Evolutionary conservation across 306 rosid species (phyloP), one percentile per base, ranked within the genome.

Genomic region (Cucumis sativus): DNA sequence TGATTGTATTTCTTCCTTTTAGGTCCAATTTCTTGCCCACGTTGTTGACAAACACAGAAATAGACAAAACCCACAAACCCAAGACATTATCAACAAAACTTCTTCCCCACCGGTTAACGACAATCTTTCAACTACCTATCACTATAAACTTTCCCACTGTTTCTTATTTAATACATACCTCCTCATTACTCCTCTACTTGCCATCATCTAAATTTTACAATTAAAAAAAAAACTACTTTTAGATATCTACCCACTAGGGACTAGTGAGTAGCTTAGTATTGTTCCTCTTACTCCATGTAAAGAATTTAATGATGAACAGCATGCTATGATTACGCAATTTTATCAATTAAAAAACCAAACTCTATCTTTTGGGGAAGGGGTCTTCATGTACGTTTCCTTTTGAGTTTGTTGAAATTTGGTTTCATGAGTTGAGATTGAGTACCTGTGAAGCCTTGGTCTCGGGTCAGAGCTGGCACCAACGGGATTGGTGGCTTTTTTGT

Each of bases 341-440:
- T 13, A 4, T 49, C 55, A 1, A 51, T 51, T 17, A 52, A 52
- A 52, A 52, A 15, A 49, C 55, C 55, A 57, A 57, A 20, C 23
- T 57, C 12, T n/a, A 57, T 11, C 3, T 56, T 21, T 58, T 5
- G 28, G 64, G 35, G 64, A 0, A 21, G n/a, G 68, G n/a, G 20
- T 10, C 9, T 41, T 87, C 85, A 88, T 83, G 56, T 77, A 5
- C 79, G 85, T 59, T 86, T 91, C 84, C 91, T 86, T 80, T 88
- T 91, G 82, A 80, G 81, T 84, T 89, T 89, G 84, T 81, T 89
- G 83, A 91, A 91, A 78, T 78, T 89, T 71, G 97, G 93, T 77
- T 84, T 91, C 77, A 91, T 81, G 70, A 89, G 80, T 81, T 87
- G 91, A 86, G 88, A 81, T 81, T 87, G 91, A 86, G 88, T 83